Conservation (phyloP, 2,329 filamentous ascomycete genomes). For the Chrysosphaeria jannelii region DNA sequence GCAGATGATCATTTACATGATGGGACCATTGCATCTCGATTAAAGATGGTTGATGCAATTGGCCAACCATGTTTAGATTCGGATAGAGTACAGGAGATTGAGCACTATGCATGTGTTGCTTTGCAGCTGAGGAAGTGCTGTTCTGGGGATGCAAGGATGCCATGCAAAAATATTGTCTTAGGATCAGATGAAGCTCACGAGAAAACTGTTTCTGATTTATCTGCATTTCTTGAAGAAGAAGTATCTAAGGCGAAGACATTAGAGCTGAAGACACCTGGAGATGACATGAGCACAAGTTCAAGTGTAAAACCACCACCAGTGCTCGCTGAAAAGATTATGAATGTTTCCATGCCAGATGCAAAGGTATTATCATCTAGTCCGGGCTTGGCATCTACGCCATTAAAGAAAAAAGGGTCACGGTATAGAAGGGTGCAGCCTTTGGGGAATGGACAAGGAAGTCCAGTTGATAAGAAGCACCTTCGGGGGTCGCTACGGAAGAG, state of each 20-base stretch:
- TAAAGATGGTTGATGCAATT: conserved; percentile 2
- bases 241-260: background rate
- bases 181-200: conserved; percentile 1
- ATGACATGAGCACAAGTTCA: background rate
- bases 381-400: no score
- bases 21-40: conserved; percentile 1
- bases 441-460: no score
- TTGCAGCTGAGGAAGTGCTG: conserved; percentile 2
- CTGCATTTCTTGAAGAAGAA: conserved; percentile 2
- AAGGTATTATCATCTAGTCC: no score
- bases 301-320: conserved; percentile 2
- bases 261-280: conserved; percentile 1
- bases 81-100: conserved; percentile 2
- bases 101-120: conserved; percentile 2
- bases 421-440: no score
- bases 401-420: no score
- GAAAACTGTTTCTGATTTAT: conserved; percentile 2
- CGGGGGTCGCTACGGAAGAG: no score
- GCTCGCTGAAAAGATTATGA: no score
- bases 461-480: no score
- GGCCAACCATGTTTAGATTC: conserved; percentile 1
- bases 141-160: background rate
- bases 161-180: background rate
- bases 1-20: conserved; percentile 3
- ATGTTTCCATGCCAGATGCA: no score